A percentile compares a stretch with the other conserved stretches of the same genome.
These are phyloP conservation scores for Acanthamoeba castellanii DNA, from an alignment of 208 protist species.

Conservation along the genomic window DNA sequence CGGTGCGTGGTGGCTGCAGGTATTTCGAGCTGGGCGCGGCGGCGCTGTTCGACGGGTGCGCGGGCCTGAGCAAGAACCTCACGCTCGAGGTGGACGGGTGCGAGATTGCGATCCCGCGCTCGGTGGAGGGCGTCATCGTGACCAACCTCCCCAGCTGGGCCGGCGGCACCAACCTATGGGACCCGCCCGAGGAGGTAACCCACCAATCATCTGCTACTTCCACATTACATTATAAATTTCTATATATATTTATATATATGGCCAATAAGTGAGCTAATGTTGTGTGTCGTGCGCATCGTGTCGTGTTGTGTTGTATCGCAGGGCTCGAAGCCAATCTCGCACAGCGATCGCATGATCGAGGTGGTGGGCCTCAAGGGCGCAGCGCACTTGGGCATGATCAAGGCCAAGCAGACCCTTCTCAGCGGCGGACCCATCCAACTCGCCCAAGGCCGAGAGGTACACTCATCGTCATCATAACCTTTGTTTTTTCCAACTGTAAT, in stretches of 20 bases:
- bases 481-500: too few relatives aligned
- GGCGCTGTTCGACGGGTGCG: slow-evolving; percentile 33
- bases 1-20: neutral
- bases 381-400: slow-evolving; percentile 68
- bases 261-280: neutral
- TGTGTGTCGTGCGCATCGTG: too few relatives aligned
- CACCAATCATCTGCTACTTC: neutral
- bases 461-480: neutral
- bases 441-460: slow-evolving; percentile 9
- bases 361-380: slow-evolving; percentile 75
- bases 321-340: slow-evolving; percentile 21
- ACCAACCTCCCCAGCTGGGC: slow-evolving; percentile 84
- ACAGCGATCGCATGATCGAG: slow-evolving; percentile 77
- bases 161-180: slow-evolving; percentile 85
- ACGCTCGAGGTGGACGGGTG: slow-evolving; percentile 72
- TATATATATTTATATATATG: neutral
- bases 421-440: slow-evolving; percentile 65
- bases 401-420: slow-evolving; percentile 1
- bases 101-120: neutral
- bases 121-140: slow-evolving; percentile 83
- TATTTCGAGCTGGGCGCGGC: slow-evolving; percentile 36
- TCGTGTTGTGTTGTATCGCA: neutral
- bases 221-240: neutral
- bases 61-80: slow-evolving; percentile 1
- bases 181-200: slow-evolving; percentile 8